Percentiles rank a stretch among this genome's conserved stretches.
Evolutionary conservation across 441 rosid genomes (phyloP).

Genomic region (California macrophylla): DNA sequence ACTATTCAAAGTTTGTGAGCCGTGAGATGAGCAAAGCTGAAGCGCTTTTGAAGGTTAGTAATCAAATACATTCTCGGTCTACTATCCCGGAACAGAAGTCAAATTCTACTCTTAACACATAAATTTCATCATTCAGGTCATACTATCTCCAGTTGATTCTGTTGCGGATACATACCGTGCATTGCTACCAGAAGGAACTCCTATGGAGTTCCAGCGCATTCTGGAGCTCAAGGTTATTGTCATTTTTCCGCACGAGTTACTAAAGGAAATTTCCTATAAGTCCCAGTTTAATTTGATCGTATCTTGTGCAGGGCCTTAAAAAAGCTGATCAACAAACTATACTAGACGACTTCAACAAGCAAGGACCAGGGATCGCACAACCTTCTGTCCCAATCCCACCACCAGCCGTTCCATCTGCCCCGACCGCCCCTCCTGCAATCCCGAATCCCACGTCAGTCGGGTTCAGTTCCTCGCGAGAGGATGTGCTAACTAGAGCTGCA

Average conservation of each 20-base stretch:
- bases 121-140: conserved; percentile 42
- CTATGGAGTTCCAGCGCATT: conserved; percentile 95
- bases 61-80: conserved; percentile 4
- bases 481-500: conserved; percentile 89
- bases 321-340: conserved; percentile 86
- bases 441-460: conserved; percentile 44
- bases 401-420: conserved; percentile 23
- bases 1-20: conserved; percentile 86
- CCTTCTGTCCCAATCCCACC: conserved; percentile 35
- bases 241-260: background rate
- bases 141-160: conserved; percentile 91
- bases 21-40: conserved; percentile 99
- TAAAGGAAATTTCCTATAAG: background rate
- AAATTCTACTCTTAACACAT: background rate
- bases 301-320: conserved; percentile 66
- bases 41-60: conserved; percentile 83
- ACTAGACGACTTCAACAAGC: conserved; percentile 90
- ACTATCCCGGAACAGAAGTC: conserved; percentile 1
- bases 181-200: conserved; percentile 92
- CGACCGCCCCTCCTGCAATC: conserved; percentile 33
- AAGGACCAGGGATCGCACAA: conserved; percentile 58
- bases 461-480: conserved; percentile 78
- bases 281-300: background rate
- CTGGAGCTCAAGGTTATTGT: conserved; percentile 78
- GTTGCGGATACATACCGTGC: conserved; percentile 97